Evolutionary conservation across 257 asterid species (phyloP).

Genomic region (Thymus mandschuricus): DNA sequence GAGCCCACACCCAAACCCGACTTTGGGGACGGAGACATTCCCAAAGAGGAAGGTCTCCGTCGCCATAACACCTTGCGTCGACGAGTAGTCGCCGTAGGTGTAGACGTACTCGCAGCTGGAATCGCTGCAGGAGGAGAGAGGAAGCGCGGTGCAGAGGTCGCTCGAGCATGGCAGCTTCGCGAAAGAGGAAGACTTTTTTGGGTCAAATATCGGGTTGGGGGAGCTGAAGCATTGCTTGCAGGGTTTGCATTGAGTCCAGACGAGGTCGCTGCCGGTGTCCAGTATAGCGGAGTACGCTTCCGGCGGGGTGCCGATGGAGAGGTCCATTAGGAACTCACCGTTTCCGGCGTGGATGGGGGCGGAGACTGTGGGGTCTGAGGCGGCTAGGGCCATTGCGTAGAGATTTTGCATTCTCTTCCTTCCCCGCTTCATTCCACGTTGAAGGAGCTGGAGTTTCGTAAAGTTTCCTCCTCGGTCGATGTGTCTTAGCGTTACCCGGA

Average conservation of each 20-base stretch:
- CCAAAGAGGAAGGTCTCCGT: constrained; percentile 67
- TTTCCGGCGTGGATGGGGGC: constrained; percentile 73
- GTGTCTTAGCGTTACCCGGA: constrained; percentile 53
- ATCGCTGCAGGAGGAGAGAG: constrained; percentile 35
- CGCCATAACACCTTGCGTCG: constrained; percentile 71
- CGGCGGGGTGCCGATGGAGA: constrained; percentile 75
- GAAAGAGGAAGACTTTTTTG: constrained; percentile 55
- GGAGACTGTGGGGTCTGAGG: constrained; percentile 40
- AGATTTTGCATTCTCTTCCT: constrained; percentile 52
- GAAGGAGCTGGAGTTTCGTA: constrained; percentile 61
- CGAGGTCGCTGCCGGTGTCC: constrained; percentile 80
- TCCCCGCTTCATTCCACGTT: constrained; percentile 73
- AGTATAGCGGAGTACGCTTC: constrained; percentile 56
- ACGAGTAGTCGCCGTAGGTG: constrained; percentile 77
- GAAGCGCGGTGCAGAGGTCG: constrained; percentile 18
- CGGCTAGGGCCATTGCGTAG: constrained; percentile 45
- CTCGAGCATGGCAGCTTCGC: neutral
- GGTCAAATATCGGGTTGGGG: constrained; percentile 65
- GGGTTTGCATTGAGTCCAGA: constrained; percentile 90
- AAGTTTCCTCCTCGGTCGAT: constrained; percentile 63
- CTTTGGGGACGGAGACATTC: constrained; percentile 42
- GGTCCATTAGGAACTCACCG: constrained; percentile 77
- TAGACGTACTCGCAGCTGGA: constrained; percentile 58
- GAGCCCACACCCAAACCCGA: constrained; percentile 84
- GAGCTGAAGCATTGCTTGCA: constrained; percentile 67